Evolutionary conservation across 768 basidiomycete species (phyloP), one percentile per base, ranked within the genome.

Genomic region (Trametes sanguinea): DNA sequence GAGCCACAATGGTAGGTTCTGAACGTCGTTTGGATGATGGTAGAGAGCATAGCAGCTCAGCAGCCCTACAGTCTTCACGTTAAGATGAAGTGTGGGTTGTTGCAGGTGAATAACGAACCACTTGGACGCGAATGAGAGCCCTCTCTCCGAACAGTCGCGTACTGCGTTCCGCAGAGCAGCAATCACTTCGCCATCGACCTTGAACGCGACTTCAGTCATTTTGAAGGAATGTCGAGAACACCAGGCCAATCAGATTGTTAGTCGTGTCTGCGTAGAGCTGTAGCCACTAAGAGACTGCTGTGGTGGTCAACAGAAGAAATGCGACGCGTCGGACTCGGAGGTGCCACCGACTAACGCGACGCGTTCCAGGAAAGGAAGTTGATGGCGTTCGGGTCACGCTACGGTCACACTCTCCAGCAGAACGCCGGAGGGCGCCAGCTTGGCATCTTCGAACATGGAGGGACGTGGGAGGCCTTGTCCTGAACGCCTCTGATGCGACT

Each of bases 101-200:
- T 22, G 22, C 22, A 22, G 22, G 39, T 39, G 7, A 7, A 39
- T 39, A 7, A 65, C 79, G 59, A 70, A 92, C 92, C 92, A 94
- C 79, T 92, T 93, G 37, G 89, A 82, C 55, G 91, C 89, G 32
- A 83, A 79, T 14, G 78, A 73, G 43, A 94, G 75, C 2, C 91
- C 89, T 72, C 91, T 78, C 30, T 89, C 87, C 16, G 87, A 79
- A 66, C 91, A 93, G 69, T 93, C 89, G 61, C 80, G 83, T 58
- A 88, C 81, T 5, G 91, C 85, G 43, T 72, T 73, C 30, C 87
- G 80, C 54, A 94, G 70, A 27, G 85, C 85, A 17, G 75, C 73
- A n/a, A 85, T 76, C 53, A 83, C 78, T 43, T 81, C 78, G n/a
- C 66, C 64, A 68, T 88, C 83, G 51, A 86, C 76, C 33, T 58